These are phyloP conservation scores for Saccharomyces mikatae DNA, from an alignment of 805 yeast genomes.

Conservation along the genomic window DNA sequence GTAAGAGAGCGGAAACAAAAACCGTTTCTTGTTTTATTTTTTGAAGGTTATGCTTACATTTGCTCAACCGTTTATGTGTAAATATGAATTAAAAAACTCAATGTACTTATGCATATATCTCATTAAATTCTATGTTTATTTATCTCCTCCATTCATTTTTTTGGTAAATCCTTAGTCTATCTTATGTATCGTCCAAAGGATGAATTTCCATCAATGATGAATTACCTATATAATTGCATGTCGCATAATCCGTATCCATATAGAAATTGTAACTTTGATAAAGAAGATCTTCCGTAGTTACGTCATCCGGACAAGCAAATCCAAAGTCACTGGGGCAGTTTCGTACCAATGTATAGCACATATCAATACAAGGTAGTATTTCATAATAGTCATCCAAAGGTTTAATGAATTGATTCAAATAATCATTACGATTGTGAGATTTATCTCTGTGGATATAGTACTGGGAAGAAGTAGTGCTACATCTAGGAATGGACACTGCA, in stretches of 20 bases:
- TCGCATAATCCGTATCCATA: constrained; percentile 17
- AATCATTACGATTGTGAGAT: constrained; percentile 50
- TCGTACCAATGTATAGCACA: constrained; percentile 69
- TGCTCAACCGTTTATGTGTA: not conserved
- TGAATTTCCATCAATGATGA: constrained; percentile 1
- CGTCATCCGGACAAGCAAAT: constrained; percentile 60
- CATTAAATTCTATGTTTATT: not conserved
- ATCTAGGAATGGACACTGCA: constrained; percentile 79
- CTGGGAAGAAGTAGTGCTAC: constrained; percentile 45
- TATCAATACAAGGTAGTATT: constrained; percentile 75
- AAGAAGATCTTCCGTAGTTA: constrained; percentile 11
- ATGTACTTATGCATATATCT: not conserved
- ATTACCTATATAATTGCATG: constrained; percentile 39
- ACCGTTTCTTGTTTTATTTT: not conserved
- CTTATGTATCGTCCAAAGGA: not conserved
- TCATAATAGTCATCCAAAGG: constrained; percentile 62
- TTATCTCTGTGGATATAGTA: constrained; percentile 41
- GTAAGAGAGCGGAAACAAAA: constrained; percentile 9
- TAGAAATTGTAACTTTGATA: constrained; percentile 27
- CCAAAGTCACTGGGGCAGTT: constrained; percentile 76
- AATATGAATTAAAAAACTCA: not conserved
- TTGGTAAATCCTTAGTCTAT: not conserved
- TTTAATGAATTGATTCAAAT: constrained; percentile 45
- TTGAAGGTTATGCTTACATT: not conserved
- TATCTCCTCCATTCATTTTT: not conserved